Evolutionary conservation across 139 green algal species (phyloP), one percentile per base, ranked within the genome.

Genomic region (Picochlorum sp.): DNA sequence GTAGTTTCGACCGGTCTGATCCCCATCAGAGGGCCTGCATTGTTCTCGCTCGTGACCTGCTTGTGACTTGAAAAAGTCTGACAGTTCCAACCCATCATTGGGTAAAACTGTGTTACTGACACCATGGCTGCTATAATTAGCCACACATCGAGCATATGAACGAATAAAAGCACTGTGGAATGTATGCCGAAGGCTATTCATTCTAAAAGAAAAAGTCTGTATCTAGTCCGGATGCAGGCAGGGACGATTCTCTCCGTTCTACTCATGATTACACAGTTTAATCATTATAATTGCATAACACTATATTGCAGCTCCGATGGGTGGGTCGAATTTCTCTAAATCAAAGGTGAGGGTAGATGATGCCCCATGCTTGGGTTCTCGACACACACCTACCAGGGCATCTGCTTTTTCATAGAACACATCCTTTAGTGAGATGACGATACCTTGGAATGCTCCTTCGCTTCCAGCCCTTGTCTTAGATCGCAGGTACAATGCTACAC

Each of bases 341-440:
- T 95, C 88, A 64, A 94, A 91, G 3, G 88, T 95, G 63, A 88
- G 78, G 15, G 81, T 90, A 20, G 71, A 64, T 30, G 63, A 82
- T 75, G 71, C 82, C 56, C 70, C 74, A 24, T 62, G 26, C 18
- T 81, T 68, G 8, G 68, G 47, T 72, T 93, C 81, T 1, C 79
- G 66, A 26, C 70, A 80, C 47, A 98, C 93, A 4, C 93, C 93
- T 32, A 98, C 81, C 66, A 98, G 78, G 4, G 81, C 76, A 58
- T 98, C 91, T 16, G 92, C 89, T 79, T 96, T 94, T 57, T 96
- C 86, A 63, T 90, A 98, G 62, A 98, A 98, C 26, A 83, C 85
- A 76, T 98, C 92, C 73, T 97, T 97, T n/a, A 97, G 79, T 4
- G 86, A 95, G 63, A 97, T 97, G 49, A 92, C 86, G 49, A 94